Base-by-base conservation (phyloP, 164 flowering plant genomes). In the Annona cherimola region DNA sequence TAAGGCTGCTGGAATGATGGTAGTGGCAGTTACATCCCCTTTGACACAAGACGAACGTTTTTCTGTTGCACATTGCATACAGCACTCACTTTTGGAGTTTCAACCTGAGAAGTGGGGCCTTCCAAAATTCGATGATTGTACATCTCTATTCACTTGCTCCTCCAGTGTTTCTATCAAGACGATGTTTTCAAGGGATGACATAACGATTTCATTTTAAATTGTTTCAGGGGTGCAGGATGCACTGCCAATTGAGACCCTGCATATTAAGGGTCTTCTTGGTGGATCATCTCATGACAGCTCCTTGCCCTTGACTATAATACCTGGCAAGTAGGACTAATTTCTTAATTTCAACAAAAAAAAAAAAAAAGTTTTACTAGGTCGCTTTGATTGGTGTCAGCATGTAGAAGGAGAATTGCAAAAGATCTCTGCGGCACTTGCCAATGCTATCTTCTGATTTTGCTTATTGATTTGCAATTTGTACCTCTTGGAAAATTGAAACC, bases 21-120 rank as follows among this genome's bases (percentile, higher is more conserved):
- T 88, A 42, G 89, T 88, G 63, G 91, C 88, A 35, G 86, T 88
- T 70, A 91, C 96, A 16, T 83, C 86, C 16, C 66, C 83, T 18
- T 79, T 50, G 59, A 45, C 67, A 66, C 87, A 84, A 76, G 77
- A 82, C 46, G 83, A 76, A 45, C 72, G 71, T 66, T 80, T 75
- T 77, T 71, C 81, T 35, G 14, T 50, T 50, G 92, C 93, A 11
- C 83, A 88, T 78, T 66, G 62, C 20, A 84, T 86, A 67, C 89
- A 86, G 73, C 84, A 80, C 78, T 87, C 89, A 35, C 89, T 90
- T 68, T 79, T 89, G 63, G 91, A 88, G 71, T 84, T 90, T 74
- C 87, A 73, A 73, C 88, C 93, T 19, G 87, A 89, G 75, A 69
- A 69, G 11, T 90, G 96, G 93, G 93, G 88, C 63, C 87, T 90